Conservation (phyloP, 2,329 filamentous ascomycete genomes). For the Ceratocystis eucalypticola region DNA sequence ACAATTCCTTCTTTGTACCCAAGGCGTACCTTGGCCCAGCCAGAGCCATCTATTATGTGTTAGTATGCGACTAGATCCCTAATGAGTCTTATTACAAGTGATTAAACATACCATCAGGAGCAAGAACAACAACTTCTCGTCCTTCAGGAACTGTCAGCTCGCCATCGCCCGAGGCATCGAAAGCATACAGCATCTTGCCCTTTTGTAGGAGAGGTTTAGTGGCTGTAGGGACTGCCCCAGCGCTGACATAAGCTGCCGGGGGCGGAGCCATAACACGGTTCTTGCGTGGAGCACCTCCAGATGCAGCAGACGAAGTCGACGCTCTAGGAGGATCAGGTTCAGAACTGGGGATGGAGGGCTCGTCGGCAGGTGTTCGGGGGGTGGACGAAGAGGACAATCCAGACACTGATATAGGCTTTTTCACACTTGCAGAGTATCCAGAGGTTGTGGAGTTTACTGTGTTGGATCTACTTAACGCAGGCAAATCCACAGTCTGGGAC, state of each 20-base stretch:
- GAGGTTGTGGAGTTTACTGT: conserved; percentile 87
- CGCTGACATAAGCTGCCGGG: conserved; percentile 63
- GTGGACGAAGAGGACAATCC: conserved; percentile 22
- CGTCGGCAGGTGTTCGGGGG: conserved; percentile 33
- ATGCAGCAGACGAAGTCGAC: conserved; percentile 16
- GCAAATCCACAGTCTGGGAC: conserved; percentile 46
- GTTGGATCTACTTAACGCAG: conserved; percentile 61
- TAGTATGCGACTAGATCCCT: conserved; percentile 23
- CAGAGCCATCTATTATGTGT: conserved; percentile 56
- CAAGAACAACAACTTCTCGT: conserved; percentile 61
- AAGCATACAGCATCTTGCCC: conserved; percentile 82
- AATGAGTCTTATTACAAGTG: neutral
- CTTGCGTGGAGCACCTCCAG: conserved; percentile 32
- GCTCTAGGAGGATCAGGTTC: conserved; percentile 21
- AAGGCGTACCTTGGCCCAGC: conserved; percentile 75
- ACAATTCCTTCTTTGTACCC: conserved; percentile 72
- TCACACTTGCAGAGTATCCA: conserved; percentile 67
- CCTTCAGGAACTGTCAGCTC: conserved; percentile 73
- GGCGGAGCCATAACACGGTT: conserved; percentile 78
- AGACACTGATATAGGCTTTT: conserved; percentile 58
- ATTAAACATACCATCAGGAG: conserved; percentile 65
- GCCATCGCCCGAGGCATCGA: conserved; percentile 66
- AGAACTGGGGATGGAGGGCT: conserved; percentile 27
- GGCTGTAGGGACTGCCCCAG: conserved; percentile 41
- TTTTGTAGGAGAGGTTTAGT: conserved; percentile 35